Base-by-base conservation (phyloP, 768 basidiomycete species). In the Obba rivulosa region DNA sequence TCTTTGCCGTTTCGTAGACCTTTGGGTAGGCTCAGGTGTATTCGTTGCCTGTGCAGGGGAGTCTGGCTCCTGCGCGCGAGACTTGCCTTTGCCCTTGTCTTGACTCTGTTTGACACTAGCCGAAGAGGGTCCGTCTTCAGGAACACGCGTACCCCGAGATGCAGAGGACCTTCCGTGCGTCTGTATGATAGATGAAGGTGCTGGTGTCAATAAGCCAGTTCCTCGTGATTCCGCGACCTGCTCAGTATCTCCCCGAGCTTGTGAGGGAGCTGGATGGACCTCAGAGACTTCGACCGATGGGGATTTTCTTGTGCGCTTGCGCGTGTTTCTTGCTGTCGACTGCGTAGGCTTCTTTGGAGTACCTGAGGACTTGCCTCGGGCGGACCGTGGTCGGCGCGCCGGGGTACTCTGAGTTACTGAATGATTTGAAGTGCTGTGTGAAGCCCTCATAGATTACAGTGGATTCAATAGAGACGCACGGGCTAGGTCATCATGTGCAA, bases 31-130 rank as follows among this genome's bases (percentile, higher is more conserved):
- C 16, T 39, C 38, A n/a, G 8, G 21, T 7, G 16, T 16, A 39
- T 17, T 8, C 16, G 28, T 25, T 23, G 22, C 17, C 5, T 2
- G 36, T 2, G 22, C 22, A 31, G 10, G 8, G 14, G 24, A 44
- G 38, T 8, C 38, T 4, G 11, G 21, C 20, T 20, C 4, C 23
- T 41, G 34, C 25, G 38, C 24, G 18, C 22, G 48, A 23, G 8
- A 9, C 41, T 49, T 49, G 4, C 41, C 41, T 31, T 43, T 49
- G 8, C 48, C 48, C 34, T 49, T 43, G 18, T 34, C 28, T 14
- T 28, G 22, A 20, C 21, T 5, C 28, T 13, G 28, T 13, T 31
- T 13, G 13, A 7, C 28, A 5, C 13, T 13, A 31, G 13, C 13
- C 7, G 28, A 31, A 13, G 28, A 31, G 28, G 5, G 5, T 31